Percentiles rank a stretch among this genome's conserved stretches.
phyloP scores from a whole-genome alignment of 129 eudicot genomes.

The Pseudognaphalium luteoalbum region DNA sequence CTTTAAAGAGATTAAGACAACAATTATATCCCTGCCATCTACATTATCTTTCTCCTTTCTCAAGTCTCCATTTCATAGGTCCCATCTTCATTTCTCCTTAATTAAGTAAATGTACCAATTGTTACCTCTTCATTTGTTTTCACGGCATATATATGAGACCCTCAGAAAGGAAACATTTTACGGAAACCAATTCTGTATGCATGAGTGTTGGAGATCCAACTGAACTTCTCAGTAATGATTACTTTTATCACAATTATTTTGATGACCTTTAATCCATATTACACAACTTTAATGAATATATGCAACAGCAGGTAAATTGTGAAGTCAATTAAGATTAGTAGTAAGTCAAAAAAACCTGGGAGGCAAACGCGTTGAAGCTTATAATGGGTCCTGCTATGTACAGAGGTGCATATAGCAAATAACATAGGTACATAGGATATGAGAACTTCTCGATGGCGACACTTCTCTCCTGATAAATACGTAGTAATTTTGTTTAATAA shows the following conservation, averaged over 20 bases:
- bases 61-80: neutral
- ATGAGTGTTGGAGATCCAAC: neutral
- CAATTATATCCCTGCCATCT: neutral
- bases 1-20: neutral
- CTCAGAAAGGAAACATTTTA: neutral
- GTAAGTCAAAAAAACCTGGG: slow-evolving; percentile 61
- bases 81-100: neutral
- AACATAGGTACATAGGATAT: slow-evolving; percentile 67
- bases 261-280: neutral
- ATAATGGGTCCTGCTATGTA: slow-evolving; percentile 95
- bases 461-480: slow-evolving; percentile 73
- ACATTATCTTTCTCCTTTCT: neutral
- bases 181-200: neutral
- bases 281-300: neutral
- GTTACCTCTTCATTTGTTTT: slow-evolving; percentile 1
- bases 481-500: neutral
- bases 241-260: neutral
- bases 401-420: slow-evolving; percentile 86
- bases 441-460: slow-evolving; percentile 60
- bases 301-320: slow-evolving; percentile 4
- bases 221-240: neutral
- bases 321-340: slow-evolving; percentile 8
- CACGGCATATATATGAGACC: neutral
- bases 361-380: slow-evolving; percentile 88
- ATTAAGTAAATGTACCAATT: neutral